These are phyloP conservation scores for Tremella mesenterica DNA, from an alignment of 768 basidiomycete genomes.

Conservation along the genomic window DNA sequence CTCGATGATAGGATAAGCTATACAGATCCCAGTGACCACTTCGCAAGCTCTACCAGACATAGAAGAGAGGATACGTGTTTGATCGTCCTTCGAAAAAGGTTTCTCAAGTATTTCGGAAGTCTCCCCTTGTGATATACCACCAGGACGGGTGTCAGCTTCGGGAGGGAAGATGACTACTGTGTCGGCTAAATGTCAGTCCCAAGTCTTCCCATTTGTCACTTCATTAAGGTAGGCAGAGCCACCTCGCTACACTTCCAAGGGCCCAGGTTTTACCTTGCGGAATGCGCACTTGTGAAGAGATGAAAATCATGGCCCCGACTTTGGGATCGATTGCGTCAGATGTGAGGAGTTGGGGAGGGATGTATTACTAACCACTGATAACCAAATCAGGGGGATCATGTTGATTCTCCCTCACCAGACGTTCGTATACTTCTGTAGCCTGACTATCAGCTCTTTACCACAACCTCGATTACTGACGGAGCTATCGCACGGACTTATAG, in stretches of 20 bases:
- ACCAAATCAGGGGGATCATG: conserved; percentile 71
- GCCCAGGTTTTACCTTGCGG: background rate
- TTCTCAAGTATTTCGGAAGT: conserved; percentile 82
- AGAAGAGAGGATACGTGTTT: conserved; percentile 71
- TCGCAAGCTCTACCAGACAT: conserved; percentile 80
- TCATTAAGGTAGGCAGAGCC: background rate
- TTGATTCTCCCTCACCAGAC: conserved; percentile 53
- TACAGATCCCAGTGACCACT: conserved; percentile 79
- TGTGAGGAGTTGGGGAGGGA: no score
- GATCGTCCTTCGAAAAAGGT: conserved; percentile 63
- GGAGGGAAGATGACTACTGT: conserved; percentile 78
- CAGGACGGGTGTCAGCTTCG: conserved; percentile 38
- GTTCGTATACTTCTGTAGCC: conserved; percentile 77
- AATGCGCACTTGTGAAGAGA: background rate
- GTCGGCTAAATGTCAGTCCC: conserved; percentile 56
- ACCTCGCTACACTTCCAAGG: background rate
- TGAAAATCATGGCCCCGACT: no score
- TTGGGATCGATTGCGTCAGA: background rate
- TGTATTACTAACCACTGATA: conserved; percentile 57
- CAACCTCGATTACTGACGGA: no score
- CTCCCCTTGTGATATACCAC: conserved; percentile 28
- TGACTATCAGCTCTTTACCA: conserved; percentile 10
- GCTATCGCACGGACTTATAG: background rate
- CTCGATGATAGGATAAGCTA: conserved; percentile 47
- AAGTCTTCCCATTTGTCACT: background rate